Conservation (phyloP, 2,329 filamentous ascomycete genomes). For the Xylaria sp. region DNA sequence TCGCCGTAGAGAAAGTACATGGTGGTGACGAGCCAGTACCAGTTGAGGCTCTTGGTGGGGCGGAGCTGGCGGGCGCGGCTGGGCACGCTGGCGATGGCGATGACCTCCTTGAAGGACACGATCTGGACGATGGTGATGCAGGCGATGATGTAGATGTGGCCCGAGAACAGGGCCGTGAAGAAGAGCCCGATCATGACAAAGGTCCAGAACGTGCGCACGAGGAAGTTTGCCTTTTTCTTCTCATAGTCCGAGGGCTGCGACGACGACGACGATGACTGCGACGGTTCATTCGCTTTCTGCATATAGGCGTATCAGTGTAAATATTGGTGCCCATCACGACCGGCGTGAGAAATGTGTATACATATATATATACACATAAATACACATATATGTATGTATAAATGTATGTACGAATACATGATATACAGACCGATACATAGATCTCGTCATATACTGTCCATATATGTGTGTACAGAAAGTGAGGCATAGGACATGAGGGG, state of each 20-base stretch:
- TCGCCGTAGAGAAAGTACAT: slow-evolving; percentile 99
- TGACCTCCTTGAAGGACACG: slow-evolving; percentile 98
- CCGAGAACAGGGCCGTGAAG: slow-evolving; percentile 91
- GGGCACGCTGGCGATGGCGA: slow-evolving; percentile 95
- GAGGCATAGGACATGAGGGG: neutral
- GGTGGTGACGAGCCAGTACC: slow-evolving; percentile 98
- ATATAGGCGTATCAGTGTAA: neutral
- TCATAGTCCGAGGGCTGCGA: slow-evolving; percentile 77
- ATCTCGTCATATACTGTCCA: too few species aligned
- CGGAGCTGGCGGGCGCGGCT: slow-evolving; percentile 89
- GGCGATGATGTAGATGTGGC: slow-evolving; percentile 96
- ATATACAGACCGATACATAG: too few species aligned
- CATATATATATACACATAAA: too few species aligned
- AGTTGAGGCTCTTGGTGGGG: slow-evolving; percentile 96
- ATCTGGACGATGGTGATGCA: slow-evolving; percentile 95
- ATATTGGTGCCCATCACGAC: too few species aligned
- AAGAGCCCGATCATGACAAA: slow-evolving; percentile 96
- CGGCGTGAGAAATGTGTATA: neutral
- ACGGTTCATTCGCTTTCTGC: slow-evolving; percentile 58
- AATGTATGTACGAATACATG: neutral
- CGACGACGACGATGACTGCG: slow-evolving; percentile 43
- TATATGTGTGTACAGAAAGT: neutral
- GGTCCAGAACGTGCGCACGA: slow-evolving; percentile 96
- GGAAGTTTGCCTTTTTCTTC: slow-evolving; percentile 98
- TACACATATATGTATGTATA: neutral